Base-by-base conservation (phyloP, 208 protist genomes). In the Acanthamoeba castellanii region DNA sequence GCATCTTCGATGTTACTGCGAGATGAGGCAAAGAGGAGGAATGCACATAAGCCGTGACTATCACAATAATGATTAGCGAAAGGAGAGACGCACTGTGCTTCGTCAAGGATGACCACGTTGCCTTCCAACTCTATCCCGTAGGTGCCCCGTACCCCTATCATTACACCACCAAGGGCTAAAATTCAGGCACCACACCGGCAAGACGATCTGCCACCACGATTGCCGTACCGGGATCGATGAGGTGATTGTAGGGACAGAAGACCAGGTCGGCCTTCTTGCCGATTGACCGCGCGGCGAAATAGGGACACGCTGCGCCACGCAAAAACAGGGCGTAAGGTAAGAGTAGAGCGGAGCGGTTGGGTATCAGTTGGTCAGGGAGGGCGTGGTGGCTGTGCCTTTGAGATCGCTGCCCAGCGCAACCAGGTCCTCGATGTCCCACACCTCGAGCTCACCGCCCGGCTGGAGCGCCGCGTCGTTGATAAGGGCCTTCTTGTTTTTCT, bases 1-100 rank as follows among this genome's bases (percentile, higher is more conserved):
- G 92, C 95, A 90, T 96, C 93, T 90, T 96, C 95, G n/a, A 96
- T 96, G 47, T 96, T 96, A 50, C 93, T 95, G 37, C 30, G 20
- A 66, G 5, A n/a, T 0, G 32, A 47, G 1, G 18, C 2, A 66
- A 42, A 0, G 25, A 91, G 0, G 55, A 89, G 34, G 50, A 25
- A 87, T 18, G 7, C 32, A 87, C 27, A 45, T 34, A 27, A 20
- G 22, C 18, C 1, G 30, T 18, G 42, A 25, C 37, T 3, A 82
- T 1, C 30, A 20, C 55, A 25, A 61, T 8, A 27, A 18, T 25
- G 25, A 42, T 32, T 8, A 59, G 11, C 70, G 8, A 64, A 37
- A 34, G 25, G 37, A 42, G 61, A 14, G 3, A 76, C 70, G 45
- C n/a, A 94, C 91, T 94, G 91, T 22, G 91, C 91, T 64, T 94